A percentile compares a stretch with the other conserved stretches of the same genome.
These are phyloP conservation scores for Vigna trinervia DNA, from an alignment of 306 rosid genomes.

Conservation along the genomic window DNA sequence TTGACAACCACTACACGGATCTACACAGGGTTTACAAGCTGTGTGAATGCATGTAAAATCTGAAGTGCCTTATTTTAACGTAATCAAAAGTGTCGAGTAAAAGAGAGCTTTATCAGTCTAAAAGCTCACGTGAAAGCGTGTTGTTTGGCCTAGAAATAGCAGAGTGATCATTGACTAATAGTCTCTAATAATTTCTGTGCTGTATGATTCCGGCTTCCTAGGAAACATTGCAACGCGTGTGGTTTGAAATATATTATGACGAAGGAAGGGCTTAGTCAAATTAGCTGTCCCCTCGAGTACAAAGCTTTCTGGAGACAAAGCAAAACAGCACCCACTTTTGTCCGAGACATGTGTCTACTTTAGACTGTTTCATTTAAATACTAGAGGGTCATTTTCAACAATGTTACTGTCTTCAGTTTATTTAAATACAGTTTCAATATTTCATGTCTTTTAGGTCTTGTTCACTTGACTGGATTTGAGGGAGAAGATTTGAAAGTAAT, in stretches of 20 bases:
- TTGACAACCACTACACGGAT: constrained; percentile 42
- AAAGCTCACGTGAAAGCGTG: neutral
- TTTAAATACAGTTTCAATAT: constrained; percentile 2
- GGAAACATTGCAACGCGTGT: constrained; percentile 6
- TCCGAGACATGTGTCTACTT: neutral
- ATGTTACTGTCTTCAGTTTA: neutral
- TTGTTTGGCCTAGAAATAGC: neutral
- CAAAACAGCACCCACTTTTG: neutral
- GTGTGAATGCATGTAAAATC: too few species aligned
- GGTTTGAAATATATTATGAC: neutral
- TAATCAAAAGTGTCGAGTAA: neutral
- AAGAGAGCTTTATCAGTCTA: neutral
- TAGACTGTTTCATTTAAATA: neutral
- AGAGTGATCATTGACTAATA: neutral
- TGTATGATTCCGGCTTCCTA: constrained; percentile 6
- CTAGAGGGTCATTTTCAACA: neutral
- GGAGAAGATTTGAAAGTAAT: too few species aligned
- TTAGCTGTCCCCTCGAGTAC: neutral
- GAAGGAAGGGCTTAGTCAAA: neutral
- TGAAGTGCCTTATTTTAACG: neutral
- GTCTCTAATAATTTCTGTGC: neutral
- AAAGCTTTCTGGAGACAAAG: neutral
- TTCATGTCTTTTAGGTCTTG: neutral
- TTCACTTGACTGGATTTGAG: too few species aligned
- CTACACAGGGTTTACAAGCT: constrained; percentile 32